Evolutionary conservation across 108 stramenopile species (phyloP).

Genomic region (Schizochytrium sp.): DNA sequence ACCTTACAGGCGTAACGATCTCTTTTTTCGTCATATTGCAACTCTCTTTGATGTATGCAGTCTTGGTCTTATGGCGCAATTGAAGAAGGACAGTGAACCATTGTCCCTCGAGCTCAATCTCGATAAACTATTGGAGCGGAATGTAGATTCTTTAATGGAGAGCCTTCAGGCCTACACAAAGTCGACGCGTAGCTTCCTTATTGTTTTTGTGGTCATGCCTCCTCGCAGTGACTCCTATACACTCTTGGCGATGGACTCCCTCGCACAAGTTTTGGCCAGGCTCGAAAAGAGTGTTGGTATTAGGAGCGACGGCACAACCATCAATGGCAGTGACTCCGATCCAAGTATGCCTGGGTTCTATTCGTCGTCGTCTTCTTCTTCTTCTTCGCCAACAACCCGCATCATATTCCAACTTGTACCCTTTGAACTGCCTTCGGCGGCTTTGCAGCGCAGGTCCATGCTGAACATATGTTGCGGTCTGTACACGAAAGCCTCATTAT

Average conservation of each 20-base stretch:
- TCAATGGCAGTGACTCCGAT: no score
- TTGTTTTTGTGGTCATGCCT: slow-evolving; percentile 21
- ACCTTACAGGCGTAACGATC: not conserved
- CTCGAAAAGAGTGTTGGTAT: not conserved
- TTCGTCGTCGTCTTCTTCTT: not conserved
- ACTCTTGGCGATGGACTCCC: not conserved
- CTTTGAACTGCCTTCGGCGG: not conserved
- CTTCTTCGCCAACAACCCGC: not conserved
- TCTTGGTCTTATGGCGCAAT: not conserved
- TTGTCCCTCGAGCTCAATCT: slow-evolving; percentile 2
- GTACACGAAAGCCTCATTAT: slow-evolving; percentile 21
- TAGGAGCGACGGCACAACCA: not conserved
- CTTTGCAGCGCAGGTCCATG: slow-evolving; percentile 7
- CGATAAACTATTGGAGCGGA: not conserved
- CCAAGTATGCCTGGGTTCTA: not conserved
- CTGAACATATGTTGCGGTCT: not conserved
- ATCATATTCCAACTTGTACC: not conserved
- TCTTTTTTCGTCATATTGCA: not conserved
- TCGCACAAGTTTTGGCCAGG: not conserved
- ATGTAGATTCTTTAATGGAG: not conserved
- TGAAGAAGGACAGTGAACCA: not conserved
- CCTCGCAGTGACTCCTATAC: not conserved
- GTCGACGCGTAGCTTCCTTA: not conserved
- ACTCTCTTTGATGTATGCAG: slow-evolving; percentile 54
- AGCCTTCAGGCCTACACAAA: not conserved